Base-by-base conservation (phyloP, 805 yeast genomes). In the Candida pseudofarinosa region DNA sequence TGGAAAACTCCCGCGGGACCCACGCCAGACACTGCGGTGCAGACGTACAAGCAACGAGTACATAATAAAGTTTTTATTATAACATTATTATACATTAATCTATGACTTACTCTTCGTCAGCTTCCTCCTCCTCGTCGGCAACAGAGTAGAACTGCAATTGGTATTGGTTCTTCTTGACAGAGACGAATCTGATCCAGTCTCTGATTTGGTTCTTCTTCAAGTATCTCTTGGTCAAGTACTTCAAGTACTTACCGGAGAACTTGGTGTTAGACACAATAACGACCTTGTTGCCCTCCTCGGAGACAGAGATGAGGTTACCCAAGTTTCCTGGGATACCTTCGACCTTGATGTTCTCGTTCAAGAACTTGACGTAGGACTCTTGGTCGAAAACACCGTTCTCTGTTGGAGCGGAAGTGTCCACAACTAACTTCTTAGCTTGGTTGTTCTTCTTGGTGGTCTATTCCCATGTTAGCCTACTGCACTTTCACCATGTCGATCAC, bases 141-240 rank as follows among this genome's bases (percentile, higher is more conserved):
- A 91, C 93, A 75, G 95, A 88, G 97, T 88, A 93, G 97, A 91
- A 91, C 76, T 93, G 90, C 80, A 91, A 83, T 76, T 86, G 86
- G 88, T 93, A 93, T 74, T 81, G 83, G 85, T 90, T 88, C 77
- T 87, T 86, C 80, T 89, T 85, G 69, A 85, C 83, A 57, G 98
- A 87, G 59, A 91, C 96, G 68, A 91, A 90, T 83, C 98, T 93
- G 77, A 91, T 90, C 98, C 98, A 91, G 82, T 93, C 98, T 83
- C 97, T 89, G 81, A 91, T 87, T 79, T 88, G 95, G 91, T 90
- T 88, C 88, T 93, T 93, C 96, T 91, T 95, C 78, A 93, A 88
- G 93, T 88, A 93, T 83, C 95, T 91, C 89, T 93, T 95, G 69
- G 98, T 88, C 73, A 93, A 81, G 95, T 93, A 93, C 83, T 95